Evolutionary conservation across 805 yeast genomes (phyloP), one percentile per base, ranked within the genome.

Genomic region (Cephaloascus albidus): DNA sequence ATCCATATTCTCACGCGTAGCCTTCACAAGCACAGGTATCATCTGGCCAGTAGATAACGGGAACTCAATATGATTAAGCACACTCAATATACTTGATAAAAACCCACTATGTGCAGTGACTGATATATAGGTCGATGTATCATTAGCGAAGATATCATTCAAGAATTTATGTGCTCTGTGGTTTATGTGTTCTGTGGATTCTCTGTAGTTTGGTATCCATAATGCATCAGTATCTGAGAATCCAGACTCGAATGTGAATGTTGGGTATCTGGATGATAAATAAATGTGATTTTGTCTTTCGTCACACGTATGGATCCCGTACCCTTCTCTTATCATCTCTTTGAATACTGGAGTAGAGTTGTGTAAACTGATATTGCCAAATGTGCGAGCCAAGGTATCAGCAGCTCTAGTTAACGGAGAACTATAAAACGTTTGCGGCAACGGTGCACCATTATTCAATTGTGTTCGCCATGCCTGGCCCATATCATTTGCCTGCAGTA

Each of bases 1-100:
- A 12, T 12, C 12, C 28, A 34, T 20, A 20, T 20, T n/a, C 20
- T 16, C 32, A 6, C 17, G 18, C 12, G 38, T 36, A n/a, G 42
- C 76, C 47, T 67, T 68, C 1, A 75, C 73, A 36, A 75, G 61
- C 4, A 75, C 68, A 1, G 81, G 78, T 31, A 74, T 64, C 68
- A 75, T 69, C 10, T 76, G 79, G 5, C 81, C 81, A 1, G 81
- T 72, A 10, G 66, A 68, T 23, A 75, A 59, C 4, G 69, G 58
- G 48, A 73, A 74, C 16, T 57, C 53, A 33, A 77, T 54, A 50
- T 74, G 81, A 18, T 64, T 64, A 40, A 71, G 51, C 2, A 66
- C 78, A 44, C 62, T 45, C 38, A 74, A 55, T 41, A 73, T 70
- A 3, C 75, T 64, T 35, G 73, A 53, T 36, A 74, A 72, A 19